Conservation (phyloP, 2,329 filamentous ascomycete genomes). For the Cladobotryum protrusum region DNA sequence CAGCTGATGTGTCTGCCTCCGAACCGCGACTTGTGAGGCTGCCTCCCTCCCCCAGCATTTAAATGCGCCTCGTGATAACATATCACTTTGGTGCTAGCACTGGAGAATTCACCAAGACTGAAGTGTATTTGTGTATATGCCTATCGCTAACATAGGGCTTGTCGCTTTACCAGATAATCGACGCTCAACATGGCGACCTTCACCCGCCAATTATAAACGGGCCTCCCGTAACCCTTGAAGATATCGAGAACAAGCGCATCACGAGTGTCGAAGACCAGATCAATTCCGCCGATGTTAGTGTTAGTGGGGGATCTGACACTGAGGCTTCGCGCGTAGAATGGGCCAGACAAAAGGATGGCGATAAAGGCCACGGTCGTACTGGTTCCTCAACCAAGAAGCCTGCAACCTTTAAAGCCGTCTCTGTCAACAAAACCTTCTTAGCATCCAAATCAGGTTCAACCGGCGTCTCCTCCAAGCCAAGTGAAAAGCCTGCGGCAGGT, state of each 20-base stretch:
- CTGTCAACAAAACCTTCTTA: conserved; percentile 78
- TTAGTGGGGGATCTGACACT: conserved; percentile 70
- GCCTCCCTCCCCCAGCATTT: conserved; percentile 1
- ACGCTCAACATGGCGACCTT: conserved; percentile 42
- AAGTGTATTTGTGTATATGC: conserved; percentile 4
- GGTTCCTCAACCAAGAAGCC: conserved; percentile 64
- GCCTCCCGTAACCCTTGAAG: conserved; percentile 37
- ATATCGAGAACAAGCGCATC: conserved; percentile 52
- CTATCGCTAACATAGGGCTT: conserved; percentile 22
- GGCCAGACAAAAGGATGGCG: conserved; percentile 46
- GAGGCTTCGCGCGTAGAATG: conserved; percentile 54
- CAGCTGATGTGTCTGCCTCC: conserved; percentile 48
- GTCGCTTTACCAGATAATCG: conserved; percentile 22
- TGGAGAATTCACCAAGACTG: conserved; percentile 4
- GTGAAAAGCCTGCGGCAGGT: conserved; percentile 43
- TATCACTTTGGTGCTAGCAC: conserved; percentile 6
- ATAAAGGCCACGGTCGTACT: conserved; percentile 53
- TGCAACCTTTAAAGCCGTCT: conserved; percentile 75
- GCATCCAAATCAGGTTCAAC: conserved; percentile 56
- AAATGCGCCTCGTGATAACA: conserved; percentile 3
- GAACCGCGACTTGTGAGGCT: conserved; percentile 38
- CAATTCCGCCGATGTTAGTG: conserved; percentile 60
- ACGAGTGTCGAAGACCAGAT: conserved; percentile 52
- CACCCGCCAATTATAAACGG: conserved; percentile 44
- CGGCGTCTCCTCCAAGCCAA: conserved; percentile 41